A percentile compares a stretch with the other conserved stretches of the same genome.
Conservation (phyloP, 305 asterid species). For the Nicotiana rustica region DNA sequence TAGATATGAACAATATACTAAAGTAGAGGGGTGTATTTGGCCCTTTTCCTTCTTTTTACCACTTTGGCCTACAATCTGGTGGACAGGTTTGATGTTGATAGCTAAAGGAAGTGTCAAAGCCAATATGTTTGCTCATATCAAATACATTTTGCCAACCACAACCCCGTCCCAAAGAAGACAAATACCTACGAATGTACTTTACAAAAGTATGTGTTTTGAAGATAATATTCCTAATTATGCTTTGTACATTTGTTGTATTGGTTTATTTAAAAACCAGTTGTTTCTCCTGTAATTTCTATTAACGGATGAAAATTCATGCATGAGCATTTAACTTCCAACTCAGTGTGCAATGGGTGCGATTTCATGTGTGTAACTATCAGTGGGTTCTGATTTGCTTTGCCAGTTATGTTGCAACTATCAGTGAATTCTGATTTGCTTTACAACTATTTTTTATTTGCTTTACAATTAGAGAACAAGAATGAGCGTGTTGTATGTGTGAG, state of each 20-base stretch:
- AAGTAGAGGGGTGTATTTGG: no score
- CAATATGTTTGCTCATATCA: neutral
- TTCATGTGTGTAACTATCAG: neutral
- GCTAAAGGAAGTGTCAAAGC: neutral
- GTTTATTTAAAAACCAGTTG: neutral
- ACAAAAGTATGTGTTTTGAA: neutral
- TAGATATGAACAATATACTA: no score
- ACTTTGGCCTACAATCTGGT: neutral
- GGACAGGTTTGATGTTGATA: neutral
- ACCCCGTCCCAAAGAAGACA: neutral
- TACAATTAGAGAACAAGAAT: slow-evolving; percentile 67
- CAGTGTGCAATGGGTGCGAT: no score
- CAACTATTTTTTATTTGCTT: neutral
- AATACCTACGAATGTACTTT: neutral
- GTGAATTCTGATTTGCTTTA: neutral
- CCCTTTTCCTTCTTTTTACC: neutral
- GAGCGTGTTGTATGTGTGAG: slow-evolving; percentile 80
- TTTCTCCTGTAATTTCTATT: slow-evolving; percentile 1
- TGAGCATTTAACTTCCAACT: neutral
- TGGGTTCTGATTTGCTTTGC: neutral
- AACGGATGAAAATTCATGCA: neutral
- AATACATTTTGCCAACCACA: neutral
- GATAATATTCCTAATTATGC: neutral
- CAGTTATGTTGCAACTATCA: neutral
- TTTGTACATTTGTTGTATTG: neutral